Evolutionary conservation across 495 filamentous ascomycete species (phyloP).

Genomic region (Lineolata rhizophorae): DNA sequence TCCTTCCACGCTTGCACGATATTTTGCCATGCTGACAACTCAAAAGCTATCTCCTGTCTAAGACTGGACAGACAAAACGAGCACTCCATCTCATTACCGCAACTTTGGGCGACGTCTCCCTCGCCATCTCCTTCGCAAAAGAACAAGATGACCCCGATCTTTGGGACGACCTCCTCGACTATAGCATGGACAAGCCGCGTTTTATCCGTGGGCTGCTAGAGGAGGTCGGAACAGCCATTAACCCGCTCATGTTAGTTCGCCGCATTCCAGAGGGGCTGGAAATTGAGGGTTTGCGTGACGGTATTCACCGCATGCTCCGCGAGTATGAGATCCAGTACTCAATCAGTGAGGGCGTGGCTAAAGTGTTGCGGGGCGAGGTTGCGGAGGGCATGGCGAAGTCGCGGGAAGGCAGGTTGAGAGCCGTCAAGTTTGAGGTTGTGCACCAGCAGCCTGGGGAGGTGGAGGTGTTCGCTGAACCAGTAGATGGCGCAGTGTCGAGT

Average conservation of each 20-base stretch:
- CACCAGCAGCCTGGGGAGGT: conserved; percentile 14
- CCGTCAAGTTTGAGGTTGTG: conserved; percentile 69
- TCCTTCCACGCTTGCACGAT: background rate
- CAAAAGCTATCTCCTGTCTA: conserved; percentile 54
- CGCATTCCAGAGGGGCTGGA: conserved; percentile 81
- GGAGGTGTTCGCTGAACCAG: conserved; percentile 4
- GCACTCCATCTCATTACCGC: conserved; percentile 84
- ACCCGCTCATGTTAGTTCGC: conserved; percentile 71
- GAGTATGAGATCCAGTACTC: conserved; percentile 85
- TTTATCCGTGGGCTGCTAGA: conserved; percentile 87
- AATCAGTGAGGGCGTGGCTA: conserved; percentile 75
- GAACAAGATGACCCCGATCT: conserved; percentile 74
- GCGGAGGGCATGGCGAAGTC: conserved; percentile 58
- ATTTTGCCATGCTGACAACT: background rate
- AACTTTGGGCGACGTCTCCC: conserved; percentile 63
- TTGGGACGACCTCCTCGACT: conserved; percentile 86
- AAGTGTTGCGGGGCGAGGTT: conserved; percentile 72
- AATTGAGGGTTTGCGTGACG: conserved; percentile 72
- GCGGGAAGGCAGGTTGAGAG: conserved; percentile 52
- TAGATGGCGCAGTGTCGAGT: conserved; percentile 1
- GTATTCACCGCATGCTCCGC: conserved; percentile 62
- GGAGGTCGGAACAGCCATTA: conserved; percentile 78
- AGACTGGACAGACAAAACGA: conserved; percentile 78
- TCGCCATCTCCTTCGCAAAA: conserved; percentile 86
- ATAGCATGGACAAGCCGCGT: conserved; percentile 85